These are phyloP conservation scores for Ceratobasidium theobromae DNA, from an alignment of 1,284 basidiomycete species.

Conservation along the genomic window DNA sequence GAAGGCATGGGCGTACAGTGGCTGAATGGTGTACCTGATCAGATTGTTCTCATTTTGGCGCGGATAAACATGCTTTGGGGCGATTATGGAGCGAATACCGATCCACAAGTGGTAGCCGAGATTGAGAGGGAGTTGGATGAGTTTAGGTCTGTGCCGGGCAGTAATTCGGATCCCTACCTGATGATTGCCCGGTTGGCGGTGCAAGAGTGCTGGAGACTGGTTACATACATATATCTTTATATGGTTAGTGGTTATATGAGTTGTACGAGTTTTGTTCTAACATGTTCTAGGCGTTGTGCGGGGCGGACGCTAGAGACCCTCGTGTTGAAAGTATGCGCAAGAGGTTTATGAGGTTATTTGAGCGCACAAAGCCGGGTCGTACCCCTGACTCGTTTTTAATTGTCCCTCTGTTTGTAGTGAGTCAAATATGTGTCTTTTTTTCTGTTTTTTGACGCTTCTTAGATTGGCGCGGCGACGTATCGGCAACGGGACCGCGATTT, in stretches of 20 bases:
- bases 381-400: constrained; percentile 15
- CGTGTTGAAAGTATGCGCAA: constrained; percentile 5
- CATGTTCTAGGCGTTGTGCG: constrained; percentile 13
- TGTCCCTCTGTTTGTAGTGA: constrained; percentile 13
- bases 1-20: constrained; percentile 9
- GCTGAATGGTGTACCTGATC: constrained; percentile 22
- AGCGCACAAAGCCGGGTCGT: constrained; percentile 23
- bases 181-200: neutral
- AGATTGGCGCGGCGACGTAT: constrained; percentile 2
- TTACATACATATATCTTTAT: constrained; percentile 5
- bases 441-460: neutral
- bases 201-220: constrained; percentile 9
- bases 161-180: constrained; percentile 1
- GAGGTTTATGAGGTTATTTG: constrained; percentile 7
- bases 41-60: constrained; percentile 3
- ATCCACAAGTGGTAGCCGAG: constrained; percentile 1
- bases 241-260: neutral
- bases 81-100: constrained; percentile 14
- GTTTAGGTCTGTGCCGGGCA: neutral
- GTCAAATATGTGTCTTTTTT: neutral
- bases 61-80: constrained; percentile 14
- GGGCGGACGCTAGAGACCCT: neutral
- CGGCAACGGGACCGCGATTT: constrained; percentile 1
- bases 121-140: neutral
- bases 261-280: neutral